phyloP scores from a whole-genome alignment of 2,329 filamentous ascomycete genomes.

The Rhynchosporium graminicola region DNA sequence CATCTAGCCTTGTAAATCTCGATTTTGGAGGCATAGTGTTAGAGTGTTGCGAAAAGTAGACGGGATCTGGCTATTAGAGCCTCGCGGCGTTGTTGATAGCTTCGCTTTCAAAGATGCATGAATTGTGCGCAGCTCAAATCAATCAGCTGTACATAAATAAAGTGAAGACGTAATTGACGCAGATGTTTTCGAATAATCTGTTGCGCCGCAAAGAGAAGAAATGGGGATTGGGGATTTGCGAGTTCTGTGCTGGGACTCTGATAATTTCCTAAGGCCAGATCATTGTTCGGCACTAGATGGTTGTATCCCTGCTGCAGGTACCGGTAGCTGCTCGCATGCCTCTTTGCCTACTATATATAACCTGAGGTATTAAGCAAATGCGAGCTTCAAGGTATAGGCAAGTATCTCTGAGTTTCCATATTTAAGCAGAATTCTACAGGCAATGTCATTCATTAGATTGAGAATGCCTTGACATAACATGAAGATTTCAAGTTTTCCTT shows the following conservation, averaged over 20 bases:
- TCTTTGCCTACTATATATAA: too few relatives aligned
- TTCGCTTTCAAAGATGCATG: conserved; percentile 34
- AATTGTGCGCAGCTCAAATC: conserved; percentile 20
- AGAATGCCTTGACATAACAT: too few relatives aligned
- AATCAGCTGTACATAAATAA: conserved; percentile 24
- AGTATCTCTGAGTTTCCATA: too few relatives aligned
- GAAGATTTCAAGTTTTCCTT: too few relatives aligned
- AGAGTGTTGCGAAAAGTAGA: not conserved
- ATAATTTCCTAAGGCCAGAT: conserved; percentile 18
- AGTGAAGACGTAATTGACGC: conserved; percentile 15
- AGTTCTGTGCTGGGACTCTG: not conserved
- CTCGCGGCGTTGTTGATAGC: conserved; percentile 27
- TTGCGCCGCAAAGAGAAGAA: conserved; percentile 13
- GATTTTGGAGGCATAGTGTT: conserved; percentile 79
- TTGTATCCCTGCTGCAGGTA: not conserved
- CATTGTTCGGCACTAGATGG: conserved; percentile 13
- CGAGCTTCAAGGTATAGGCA: too few relatives aligned
- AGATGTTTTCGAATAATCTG: conserved; percentile 5
- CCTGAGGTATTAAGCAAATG: too few relatives aligned
- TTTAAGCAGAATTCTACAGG: too few relatives aligned
- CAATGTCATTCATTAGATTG: too few relatives aligned
- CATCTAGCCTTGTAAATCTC: conserved; percentile 93
- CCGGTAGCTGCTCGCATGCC: too few relatives aligned
- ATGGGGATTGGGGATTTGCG: not conserved
- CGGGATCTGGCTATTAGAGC: conserved; percentile 18